Percentiles rank a stretch among this genome's conserved stretches.
These are phyloP conservation scores for Hyaloscypha finlandica DNA, from an alignment of 495 filamentous ascomycete species.

Conservation along the genomic window DNA sequence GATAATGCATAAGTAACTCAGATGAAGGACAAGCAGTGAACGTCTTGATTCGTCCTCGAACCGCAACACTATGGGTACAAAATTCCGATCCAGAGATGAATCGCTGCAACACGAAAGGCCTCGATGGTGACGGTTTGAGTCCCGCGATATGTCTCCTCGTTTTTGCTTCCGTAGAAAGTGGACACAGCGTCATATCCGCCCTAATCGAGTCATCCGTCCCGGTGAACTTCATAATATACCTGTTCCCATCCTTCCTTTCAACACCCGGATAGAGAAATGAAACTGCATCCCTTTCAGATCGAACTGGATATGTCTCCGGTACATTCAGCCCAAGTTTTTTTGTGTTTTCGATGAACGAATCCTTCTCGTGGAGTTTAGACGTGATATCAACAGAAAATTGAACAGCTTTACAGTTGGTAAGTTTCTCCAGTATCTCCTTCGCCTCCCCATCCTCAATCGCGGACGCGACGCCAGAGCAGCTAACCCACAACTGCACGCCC, in stretches of 20 bases:
- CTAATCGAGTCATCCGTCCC: slow-evolving; percentile 44
- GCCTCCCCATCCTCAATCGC: slow-evolving; percentile 65
- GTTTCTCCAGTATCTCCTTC: slow-evolving; percentile 59
- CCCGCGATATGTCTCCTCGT: slow-evolving; percentile 55
- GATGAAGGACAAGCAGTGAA: slow-evolving; percentile 62
- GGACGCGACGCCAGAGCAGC: slow-evolving; percentile 62
- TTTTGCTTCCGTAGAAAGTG: slow-evolving; percentile 48
- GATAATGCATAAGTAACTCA: slow-evolving; percentile 63
- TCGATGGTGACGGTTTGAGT: slow-evolving; percentile 52
- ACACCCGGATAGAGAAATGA: slow-evolving; percentile 46
- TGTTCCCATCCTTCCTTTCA: slow-evolving; percentile 34
- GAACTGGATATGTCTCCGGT: slow-evolving; percentile 60
- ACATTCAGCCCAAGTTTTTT: slow-evolving; percentile 51
- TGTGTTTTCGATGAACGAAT: slow-evolving; percentile 59
- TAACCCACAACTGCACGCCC: slow-evolving; percentile 71
- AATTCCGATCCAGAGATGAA: slow-evolving; percentile 64
- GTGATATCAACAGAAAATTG: slow-evolving; percentile 46
- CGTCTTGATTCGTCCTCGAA: slow-evolving; percentile 58
- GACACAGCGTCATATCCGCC: slow-evolving; percentile 53
- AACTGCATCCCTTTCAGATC: slow-evolving; percentile 52
- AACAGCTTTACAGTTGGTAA: slow-evolving; percentile 60
- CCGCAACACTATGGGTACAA: slow-evolving; percentile 66
- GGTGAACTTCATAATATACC: slow-evolving; percentile 64
- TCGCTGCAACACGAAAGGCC: slow-evolving; percentile 69
- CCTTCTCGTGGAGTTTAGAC: slow-evolving; percentile 54